Conservation (phyloP, 371 early-diverging fungal species). For the Batrachochytrium dendrobatidis region DNA sequence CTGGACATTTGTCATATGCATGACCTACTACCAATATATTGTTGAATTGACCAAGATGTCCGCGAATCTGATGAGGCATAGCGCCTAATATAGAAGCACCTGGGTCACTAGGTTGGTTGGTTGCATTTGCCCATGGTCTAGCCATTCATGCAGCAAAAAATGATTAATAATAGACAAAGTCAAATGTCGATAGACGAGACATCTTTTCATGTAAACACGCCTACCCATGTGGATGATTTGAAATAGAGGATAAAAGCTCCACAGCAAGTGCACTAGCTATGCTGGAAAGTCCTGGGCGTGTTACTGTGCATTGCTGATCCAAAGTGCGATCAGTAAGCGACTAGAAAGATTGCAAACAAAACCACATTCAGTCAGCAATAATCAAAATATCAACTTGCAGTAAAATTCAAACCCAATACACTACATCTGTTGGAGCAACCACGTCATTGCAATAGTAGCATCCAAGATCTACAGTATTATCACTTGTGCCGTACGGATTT, state of each 20-base stretch:
- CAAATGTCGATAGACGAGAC: too few species aligned
- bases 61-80: slow-evolving; percentile 90
- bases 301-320: slow-evolving; percentile 97
- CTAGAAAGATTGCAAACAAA: slow-evolving; percentile 36
- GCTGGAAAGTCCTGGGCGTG: slow-evolving; percentile 87
- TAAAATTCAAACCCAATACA: slow-evolving; percentile 5
- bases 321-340: slow-evolving; percentile 88
- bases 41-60: slow-evolving; percentile 76
- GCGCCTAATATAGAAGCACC: slow-evolving; percentile 42
- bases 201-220: slow-evolving; percentile 6
- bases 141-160: background rate
- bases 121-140: slow-evolving; percentile 20
- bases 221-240: slow-evolving; percentile 79
- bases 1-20: slow-evolving; percentile 82
- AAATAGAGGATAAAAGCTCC: slow-evolving; percentile 79
- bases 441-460: slow-evolving; percentile 97
- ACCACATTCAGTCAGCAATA: background rate
- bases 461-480: slow-evolving; percentile 46
- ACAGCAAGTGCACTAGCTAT: slow-evolving; percentile 81
- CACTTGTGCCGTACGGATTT: slow-evolving; percentile 6
- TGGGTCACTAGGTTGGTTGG: slow-evolving; percentile 15
- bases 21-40: slow-evolving; percentile 80
- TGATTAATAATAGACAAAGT: too few species aligned
- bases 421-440: slow-evolving; percentile 85
- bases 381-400: background rate